Evolutionary conservation across 179 eudicot genomes (phyloP).

Genomic region (Patellifolia procumbens): DNA sequence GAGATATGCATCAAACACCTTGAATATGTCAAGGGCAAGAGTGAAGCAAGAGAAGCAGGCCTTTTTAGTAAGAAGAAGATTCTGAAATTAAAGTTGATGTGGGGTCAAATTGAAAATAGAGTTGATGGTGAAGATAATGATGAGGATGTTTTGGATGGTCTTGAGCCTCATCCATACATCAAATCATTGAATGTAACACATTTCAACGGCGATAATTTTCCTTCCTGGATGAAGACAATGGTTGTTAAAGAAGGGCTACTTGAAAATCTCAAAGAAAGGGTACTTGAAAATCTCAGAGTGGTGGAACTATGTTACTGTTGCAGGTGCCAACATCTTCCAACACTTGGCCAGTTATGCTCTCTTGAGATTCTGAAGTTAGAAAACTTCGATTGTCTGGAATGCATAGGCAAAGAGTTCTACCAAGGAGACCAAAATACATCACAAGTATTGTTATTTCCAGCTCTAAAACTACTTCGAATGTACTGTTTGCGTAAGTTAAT

Average conservation of each 20-base stretch:
- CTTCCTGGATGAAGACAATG: conserved; percentile 20
- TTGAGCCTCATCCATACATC: conserved; percentile 15
- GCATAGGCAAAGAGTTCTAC: neutral
- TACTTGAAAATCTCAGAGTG: conserved; percentile 17
- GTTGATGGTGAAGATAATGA: neutral
- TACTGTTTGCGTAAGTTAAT: neutral
- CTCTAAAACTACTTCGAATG: neutral
- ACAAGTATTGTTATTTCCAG: neutral
- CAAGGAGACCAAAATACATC: neutral
- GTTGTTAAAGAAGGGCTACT: neutral
- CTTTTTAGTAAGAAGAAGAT: neutral
- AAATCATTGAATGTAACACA: neutral
- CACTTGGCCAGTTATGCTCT: neutral
- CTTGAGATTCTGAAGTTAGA: neutral
- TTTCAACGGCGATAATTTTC: conserved; percentile 6
- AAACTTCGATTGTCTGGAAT: neutral
- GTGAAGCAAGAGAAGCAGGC: conserved; percentile 7
- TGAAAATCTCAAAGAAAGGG: too few relatives aligned
- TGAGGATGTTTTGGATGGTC: conserved; percentile 19
- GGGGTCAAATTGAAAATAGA: too few relatives aligned
- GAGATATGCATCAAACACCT: neutral
- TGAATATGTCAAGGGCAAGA: conserved; percentile 18
- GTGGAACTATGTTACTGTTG: conserved; percentile 4
- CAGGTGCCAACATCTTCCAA: too few relatives aligned
- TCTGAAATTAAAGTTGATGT: neutral